A percentile compares a stretch with the other conserved stretches of the same genome.
These are phyloP conservation scores for Magnusiomyces sp. DNA, from an alignment of 1,139 yeast species.

Conservation along the genomic window DNA sequence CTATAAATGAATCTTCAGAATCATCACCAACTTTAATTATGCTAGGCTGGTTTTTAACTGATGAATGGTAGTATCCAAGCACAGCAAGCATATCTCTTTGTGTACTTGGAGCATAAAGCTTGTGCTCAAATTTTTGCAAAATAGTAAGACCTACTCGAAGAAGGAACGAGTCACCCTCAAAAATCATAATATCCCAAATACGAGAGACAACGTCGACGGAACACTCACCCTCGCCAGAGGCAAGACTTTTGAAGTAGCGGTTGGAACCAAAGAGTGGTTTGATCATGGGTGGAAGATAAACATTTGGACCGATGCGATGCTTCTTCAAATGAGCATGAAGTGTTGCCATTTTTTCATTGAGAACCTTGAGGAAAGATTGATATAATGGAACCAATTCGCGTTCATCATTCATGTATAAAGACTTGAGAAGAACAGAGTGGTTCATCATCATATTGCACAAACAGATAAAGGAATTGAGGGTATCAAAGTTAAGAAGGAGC, in stretches of 20 bases:
- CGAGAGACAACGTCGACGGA: slow-evolving; percentile 35
- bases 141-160: slow-evolving; percentile 43
- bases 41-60: too few relatives aligned
- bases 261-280: slow-evolving; percentile 33
- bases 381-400: slow-evolving; percentile 29
- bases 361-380: slow-evolving; percentile 41
- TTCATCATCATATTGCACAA: slow-evolving; percentile 39
- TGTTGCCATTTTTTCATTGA: slow-evolving; percentile 39
- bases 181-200: slow-evolving; percentile 50
- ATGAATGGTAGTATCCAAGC: background rate
- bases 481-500: slow-evolving; percentile 34
- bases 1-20: slow-evolving; percentile 1
- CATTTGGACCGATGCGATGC: slow-evolving; percentile 32
- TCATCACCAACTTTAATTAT: too few relatives aligned
- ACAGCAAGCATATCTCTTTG: slow-evolving; percentile 35
- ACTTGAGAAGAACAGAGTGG: slow-evolving; percentile 28
- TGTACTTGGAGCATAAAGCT: slow-evolving; percentile 41
- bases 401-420: slow-evolving; percentile 25
- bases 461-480: slow-evolving; percentile 38
- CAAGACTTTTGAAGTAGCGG: too few relatives aligned
- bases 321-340: slow-evolving; percentile 44
- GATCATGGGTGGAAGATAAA: slow-evolving; percentile 34
- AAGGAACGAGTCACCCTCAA: slow-evolving; percentile 50
- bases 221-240: too few relatives aligned
- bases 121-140: slow-evolving; percentile 41